Base-by-base conservation (phyloP, 2,329 filamentous ascomycete genomes). In the Aschersonia sp. region DNA sequence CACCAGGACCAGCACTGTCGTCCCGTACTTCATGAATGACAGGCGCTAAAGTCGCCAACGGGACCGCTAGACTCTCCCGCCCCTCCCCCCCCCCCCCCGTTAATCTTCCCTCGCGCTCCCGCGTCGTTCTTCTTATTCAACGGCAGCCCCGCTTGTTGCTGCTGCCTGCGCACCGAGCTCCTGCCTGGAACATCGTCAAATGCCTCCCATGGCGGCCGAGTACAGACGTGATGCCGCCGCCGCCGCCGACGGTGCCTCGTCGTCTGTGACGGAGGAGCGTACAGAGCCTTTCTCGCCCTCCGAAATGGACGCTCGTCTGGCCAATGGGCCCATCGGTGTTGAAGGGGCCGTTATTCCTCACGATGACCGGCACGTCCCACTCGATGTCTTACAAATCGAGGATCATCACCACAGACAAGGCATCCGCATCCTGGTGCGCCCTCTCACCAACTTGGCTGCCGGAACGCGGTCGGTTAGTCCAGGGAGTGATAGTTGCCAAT, bases 241-340 rank as follows among this genome's bases (percentile, higher is more conserved):
- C 32, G 8, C 32, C 12, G 32, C 7, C 11, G 11, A 37, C 8
- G 32, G 12, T 12, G 32, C 2, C 12, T 37, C 32, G 32, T 8
- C 4, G 32, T 63, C 58, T 52, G 56, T 58, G 51, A 67, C 66
- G 50, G 66, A 69, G 56, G 74, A 78, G 63, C 72, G 68, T 61
- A 79, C 76, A 44, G 74, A 79, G 61, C 73, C 74, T 8, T 76
- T 77, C 54, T 74, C 75, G 8, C 67, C 76, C 52, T 70, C 72
- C 45, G 74, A 79, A 59, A 68, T 77, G 52, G 69, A 75, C 45
- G 62, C 68, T 30, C 71, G 73, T 14, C 61, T 76, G 22, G 22
- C 22, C 22, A 22, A 22, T 49, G 66, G 63, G 50, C 58, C 58
- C 54, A 62, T 75, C 47, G 64, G 67, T 44, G 65, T 71, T 48